A percentile compares a stretch with the other conserved stretches of the same genome.
These are phyloP conservation scores for Herpotrichia juniperi DNA, from an alignment of 2,329 filamentous ascomycete genomes.

Conservation along the genomic window DNA sequence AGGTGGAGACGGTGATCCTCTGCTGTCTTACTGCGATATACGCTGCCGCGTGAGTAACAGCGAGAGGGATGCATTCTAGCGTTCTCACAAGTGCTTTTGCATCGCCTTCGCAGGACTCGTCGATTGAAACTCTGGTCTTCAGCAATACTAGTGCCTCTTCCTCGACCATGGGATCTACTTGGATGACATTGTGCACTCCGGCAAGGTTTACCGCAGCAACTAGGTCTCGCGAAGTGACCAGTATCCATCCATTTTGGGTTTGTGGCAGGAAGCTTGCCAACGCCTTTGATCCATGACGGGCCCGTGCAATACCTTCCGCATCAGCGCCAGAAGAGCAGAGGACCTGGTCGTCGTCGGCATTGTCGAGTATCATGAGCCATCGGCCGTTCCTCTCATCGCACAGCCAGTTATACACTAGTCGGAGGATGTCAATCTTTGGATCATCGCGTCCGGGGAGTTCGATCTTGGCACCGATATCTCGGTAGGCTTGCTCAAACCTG, in stretches of 20 bases:
- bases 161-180: conserved; percentile 7
- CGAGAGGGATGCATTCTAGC: conserved; percentile 37
- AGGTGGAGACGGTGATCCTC: conserved; percentile 24
- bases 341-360: conserved; percentile 14
- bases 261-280: conserved; percentile 3
- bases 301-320: no score
- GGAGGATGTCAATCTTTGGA: conserved; percentile 13
- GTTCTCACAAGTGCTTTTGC: neutral
- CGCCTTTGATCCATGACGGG: neutral
- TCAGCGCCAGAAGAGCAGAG: neutral
- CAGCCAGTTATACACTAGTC: conserved; percentile 16
- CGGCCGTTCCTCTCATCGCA: conserved; percentile 6
- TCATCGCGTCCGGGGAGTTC: conserved; percentile 11
- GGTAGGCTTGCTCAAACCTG: conserved; percentile 15
- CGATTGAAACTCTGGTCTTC: neutral
- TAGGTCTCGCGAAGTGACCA: conserved; percentile 5
- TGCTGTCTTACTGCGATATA: conserved; percentile 22
- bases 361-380: conserved; percentile 22
- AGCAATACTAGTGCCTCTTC: conserved; percentile 3
- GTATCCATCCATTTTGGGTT: conserved; percentile 2
- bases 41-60: conserved; percentile 18
- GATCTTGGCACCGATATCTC: conserved; percentile 11
- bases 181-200: neutral
- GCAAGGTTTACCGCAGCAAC: neutral
- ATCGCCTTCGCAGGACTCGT: neutral